These are phyloP conservation scores for Trichoderma atroviride DNA, from an alignment of 2,329 filamentous ascomycete genomes.

Conservation along the genomic window DNA sequence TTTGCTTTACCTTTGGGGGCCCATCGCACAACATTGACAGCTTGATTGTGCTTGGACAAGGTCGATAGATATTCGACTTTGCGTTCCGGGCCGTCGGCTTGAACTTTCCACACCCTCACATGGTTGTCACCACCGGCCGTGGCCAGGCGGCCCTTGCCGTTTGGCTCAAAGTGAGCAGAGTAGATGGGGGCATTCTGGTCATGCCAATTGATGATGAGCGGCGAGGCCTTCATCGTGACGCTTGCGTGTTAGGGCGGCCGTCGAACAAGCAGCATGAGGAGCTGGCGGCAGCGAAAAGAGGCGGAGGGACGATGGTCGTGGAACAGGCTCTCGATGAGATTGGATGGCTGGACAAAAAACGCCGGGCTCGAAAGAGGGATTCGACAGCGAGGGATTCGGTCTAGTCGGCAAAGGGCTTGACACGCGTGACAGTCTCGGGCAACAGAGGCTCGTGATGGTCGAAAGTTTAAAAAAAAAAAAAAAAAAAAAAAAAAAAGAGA, in stretches of 20 bases:
- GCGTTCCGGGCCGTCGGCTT: constrained; percentile 79
- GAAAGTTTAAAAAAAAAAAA: constrained; percentile 12
- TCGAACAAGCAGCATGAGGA: constrained; percentile 38
- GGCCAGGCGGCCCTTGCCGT: constrained; percentile 87
- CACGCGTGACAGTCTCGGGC: constrained; percentile 18
- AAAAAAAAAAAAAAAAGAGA: neutral
- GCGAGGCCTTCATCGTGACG: constrained; percentile 86
- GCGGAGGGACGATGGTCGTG: neutral
- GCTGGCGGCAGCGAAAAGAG: neutral
- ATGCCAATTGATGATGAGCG: constrained; percentile 98
- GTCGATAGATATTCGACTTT: constrained; percentile 92
- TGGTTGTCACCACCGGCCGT: constrained; percentile 97
- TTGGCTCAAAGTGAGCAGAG: constrained; percentile 93
- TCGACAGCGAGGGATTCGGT: neutral
- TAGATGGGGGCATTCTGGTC: constrained; percentile 96
- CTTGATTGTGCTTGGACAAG: constrained; percentile 89
- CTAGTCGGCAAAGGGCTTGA: constrained; percentile 4
- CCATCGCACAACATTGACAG: constrained; percentile 97
- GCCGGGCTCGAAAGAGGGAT: neutral
- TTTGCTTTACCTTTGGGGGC: constrained; percentile 85
- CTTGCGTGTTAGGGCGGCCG: constrained; percentile 34
- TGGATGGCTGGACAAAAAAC: neutral
- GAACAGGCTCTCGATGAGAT: neutral
- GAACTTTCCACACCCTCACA: constrained; percentile 92
- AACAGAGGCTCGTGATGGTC: constrained; percentile 14